These are phyloP conservation scores for Periconia sp. DNA, from an alignment of 2,329 filamentous ascomycete species.

Conservation along the genomic window DNA sequence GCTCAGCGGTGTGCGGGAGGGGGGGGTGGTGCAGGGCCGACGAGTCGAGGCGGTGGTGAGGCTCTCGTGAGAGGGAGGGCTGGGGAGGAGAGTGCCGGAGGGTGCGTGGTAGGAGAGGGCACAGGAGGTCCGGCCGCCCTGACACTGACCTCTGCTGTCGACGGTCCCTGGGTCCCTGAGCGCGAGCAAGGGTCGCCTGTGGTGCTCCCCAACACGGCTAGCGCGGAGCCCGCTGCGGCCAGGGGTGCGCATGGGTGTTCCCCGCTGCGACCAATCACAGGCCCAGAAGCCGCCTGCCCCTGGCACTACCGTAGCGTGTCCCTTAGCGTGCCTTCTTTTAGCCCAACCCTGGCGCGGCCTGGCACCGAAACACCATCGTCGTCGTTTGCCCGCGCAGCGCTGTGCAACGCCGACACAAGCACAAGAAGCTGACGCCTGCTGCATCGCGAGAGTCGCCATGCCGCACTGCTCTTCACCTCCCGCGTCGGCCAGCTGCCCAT, in stretches of 20 bases:
- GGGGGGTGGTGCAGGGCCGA: slow-evolving; percentile 6
- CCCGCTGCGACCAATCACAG: slow-evolving; percentile 4
- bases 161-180: slow-evolving; percentile 1
- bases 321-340: slow-evolving; percentile 1
- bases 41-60: slow-evolving; percentile 25
- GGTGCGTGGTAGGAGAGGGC: not conserved
- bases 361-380: slow-evolving; percentile 4
- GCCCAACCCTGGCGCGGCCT: no score
- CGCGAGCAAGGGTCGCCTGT: slow-evolving; percentile 1
- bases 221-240: not conserved
- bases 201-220: not conserved
- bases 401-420: slow-evolving; percentile 5
- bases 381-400: not conserved
- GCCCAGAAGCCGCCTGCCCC: slow-evolving; percentile 1
- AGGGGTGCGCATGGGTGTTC: not conserved
- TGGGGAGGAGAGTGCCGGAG: no score
- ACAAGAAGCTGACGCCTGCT: no score
- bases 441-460: no score
- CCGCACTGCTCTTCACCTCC: no score
- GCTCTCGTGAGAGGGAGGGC: slow-evolving; percentile 35
- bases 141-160: no score
- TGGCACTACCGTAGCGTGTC: no score
- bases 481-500: no score
- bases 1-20: slow-evolving; percentile 39
- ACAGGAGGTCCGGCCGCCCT: slow-evolving; percentile 3